A percentile compares a stretch with the other conserved stretches of the same genome.
phyloP scores from a whole-genome alignment of 257 asterid species.

The Perilla frutescens region DNA sequence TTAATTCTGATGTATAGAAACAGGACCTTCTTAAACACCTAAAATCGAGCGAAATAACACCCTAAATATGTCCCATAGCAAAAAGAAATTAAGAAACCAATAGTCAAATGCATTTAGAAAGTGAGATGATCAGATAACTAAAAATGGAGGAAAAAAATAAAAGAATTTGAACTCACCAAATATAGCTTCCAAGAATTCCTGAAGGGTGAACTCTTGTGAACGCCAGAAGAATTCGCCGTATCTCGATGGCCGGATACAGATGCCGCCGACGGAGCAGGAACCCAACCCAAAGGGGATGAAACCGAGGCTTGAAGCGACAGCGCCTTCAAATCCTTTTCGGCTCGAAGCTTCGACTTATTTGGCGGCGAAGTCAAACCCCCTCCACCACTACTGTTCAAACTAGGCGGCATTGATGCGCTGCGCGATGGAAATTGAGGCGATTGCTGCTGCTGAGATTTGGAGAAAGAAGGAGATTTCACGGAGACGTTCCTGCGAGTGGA shows the following conservation, averaged over 20 bases:
- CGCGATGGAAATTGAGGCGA: conserved; percentile 48
- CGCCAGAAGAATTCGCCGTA: conserved; percentile 41
- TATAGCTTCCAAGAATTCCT: conserved; percentile 50
- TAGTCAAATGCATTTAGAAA: neutral
- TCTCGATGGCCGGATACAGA: conserved; percentile 37
- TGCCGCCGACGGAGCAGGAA: conserved; percentile 43
- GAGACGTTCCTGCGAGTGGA: conserved; percentile 72
- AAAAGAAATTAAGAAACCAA: neutral
- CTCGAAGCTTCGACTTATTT: conserved; percentile 62
- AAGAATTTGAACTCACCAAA: conserved; percentile 50
- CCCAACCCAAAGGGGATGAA: conserved; percentile 45
- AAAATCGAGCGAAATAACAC: too few species aligned
- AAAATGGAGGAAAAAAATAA: neutral
- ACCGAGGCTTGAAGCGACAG: conserved; percentile 60
- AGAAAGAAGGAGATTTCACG: conserved; percentile 54
- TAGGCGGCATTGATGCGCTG: conserved; percentile 56
- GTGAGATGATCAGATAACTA: neutral
- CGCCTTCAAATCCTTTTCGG: conserved; percentile 64
- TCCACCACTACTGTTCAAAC: conserved; percentile 36
- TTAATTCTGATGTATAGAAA: too few species aligned
- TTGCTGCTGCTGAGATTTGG: conserved; percentile 48
- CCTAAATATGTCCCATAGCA: too few species aligned
- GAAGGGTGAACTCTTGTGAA: conserved; percentile 5
- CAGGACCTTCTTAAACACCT: too few species aligned
- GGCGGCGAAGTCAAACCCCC: conserved; percentile 42